phyloP scores from a whole-genome alignment of 1,284 basidiomycete species.

The Vanrija pseudolonga region DNA sequence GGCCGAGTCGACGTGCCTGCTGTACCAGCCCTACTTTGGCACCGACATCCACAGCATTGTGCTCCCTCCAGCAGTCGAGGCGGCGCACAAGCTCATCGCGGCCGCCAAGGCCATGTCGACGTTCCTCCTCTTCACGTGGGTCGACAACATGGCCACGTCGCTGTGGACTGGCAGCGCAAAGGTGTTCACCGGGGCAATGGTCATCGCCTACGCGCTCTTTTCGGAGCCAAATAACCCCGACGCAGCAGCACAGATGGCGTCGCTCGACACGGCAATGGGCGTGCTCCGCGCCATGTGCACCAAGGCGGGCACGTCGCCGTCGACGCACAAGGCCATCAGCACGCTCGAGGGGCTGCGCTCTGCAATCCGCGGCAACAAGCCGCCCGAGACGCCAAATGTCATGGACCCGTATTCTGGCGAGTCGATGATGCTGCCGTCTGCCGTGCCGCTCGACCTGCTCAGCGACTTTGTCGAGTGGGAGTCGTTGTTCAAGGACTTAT shows the following conservation, averaged over 20 bases:
- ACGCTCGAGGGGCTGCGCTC: neutral
- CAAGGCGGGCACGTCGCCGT: neutral
- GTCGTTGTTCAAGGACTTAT: conserved; percentile 1
- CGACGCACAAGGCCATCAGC: neutral
- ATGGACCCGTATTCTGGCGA: neutral
- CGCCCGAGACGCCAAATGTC: neutral
- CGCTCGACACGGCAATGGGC: conserved; percentile 3
- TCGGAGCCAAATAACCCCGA: neutral
- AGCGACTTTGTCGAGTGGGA: conserved; percentile 7
- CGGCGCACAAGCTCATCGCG: neutral
- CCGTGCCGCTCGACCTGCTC: neutral
- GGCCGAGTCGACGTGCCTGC: neutral
- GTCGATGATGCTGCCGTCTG: no score
- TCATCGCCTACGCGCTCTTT: conserved; percentile 4
- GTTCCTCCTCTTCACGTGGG: neutral
- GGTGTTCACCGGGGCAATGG: conserved; percentile 1
- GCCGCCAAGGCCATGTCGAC: neutral
- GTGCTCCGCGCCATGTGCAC: neutral
- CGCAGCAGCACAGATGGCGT: neutral
- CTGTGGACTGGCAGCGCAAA: conserved; percentile 1
- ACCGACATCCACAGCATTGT: neutral
- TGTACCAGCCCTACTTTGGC: neutral
- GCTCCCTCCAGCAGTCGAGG: neutral
- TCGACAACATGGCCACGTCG: neutral
- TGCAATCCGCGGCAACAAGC: neutral